phyloP scores from a whole-genome alignment of 768 basidiomycete genomes.

The Russula vinacea region DNA sequence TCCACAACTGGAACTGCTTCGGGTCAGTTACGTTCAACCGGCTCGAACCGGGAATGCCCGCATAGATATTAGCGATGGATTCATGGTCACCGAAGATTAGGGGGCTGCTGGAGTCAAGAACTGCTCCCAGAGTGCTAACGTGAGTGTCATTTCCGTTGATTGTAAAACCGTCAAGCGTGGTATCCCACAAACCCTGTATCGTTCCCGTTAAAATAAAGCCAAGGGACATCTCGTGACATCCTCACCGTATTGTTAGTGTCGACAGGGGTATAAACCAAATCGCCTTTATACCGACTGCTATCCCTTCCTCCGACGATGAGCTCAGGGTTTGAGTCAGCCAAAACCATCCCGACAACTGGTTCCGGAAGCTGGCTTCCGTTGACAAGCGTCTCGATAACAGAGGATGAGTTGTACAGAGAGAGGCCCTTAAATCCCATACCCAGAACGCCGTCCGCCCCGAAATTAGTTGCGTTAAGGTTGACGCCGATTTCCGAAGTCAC shows the following conservation, averaged over 20 bases:
- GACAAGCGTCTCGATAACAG: background rate
- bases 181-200: background rate
- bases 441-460: background rate
- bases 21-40: too few species aligned
- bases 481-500: background rate
- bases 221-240: background rate
- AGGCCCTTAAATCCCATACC: background rate
- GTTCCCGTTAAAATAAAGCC: background rate
- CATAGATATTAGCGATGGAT: background rate
- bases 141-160: background rate
- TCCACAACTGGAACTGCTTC: background rate
- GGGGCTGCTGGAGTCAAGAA: background rate
- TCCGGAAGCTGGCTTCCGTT: background rate
- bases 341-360: background rate
- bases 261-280: background rate
- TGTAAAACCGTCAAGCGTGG: background rate
- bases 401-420: background rate
- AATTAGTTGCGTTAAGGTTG: background rate
- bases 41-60: background rate
- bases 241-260: background rate
- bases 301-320: background rate
- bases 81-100: background rate
- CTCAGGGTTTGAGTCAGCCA: background rate
- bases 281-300: background rate
- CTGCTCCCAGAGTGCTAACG: background rate